phyloP scores from a whole-genome alignment of 2,329 filamentous ascomycete species.

The Cladosporium cucumerinum region DNA sequence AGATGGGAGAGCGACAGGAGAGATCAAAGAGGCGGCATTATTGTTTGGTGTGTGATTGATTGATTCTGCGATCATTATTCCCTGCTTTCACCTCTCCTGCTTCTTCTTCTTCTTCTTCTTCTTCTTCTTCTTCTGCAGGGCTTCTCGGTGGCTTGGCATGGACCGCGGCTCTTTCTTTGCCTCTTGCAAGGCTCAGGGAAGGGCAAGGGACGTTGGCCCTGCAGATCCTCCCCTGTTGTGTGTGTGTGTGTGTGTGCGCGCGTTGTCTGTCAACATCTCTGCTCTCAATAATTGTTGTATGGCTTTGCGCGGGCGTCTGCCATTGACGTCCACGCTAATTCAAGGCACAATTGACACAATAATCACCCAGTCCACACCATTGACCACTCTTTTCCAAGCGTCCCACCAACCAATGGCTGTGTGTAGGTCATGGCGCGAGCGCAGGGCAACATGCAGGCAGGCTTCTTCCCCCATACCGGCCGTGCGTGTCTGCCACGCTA shows the following conservation, averaged over 20 bases:
- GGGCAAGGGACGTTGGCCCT: slow-evolving; percentile 12
- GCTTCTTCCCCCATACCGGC: slow-evolving; percentile 9
- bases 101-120: background rate
- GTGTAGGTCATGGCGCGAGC: background rate
- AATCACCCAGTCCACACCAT: background rate
- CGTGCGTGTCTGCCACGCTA: slow-evolving; percentile 13
- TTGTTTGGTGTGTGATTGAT: background rate
- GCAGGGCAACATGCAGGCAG: background rate
- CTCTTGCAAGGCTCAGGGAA: background rate
- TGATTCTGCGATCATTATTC: background rate
- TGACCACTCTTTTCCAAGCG: background rate
- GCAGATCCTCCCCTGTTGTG: slow-evolving; percentile 7
- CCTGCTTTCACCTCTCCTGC: background rate
- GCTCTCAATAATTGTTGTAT: background rate
- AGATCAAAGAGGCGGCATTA: background rate
- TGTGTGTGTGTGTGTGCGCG: slow-evolving; percentile 1
- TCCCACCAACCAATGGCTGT: slow-evolving; percentile 4
- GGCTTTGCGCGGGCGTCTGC: background rate
- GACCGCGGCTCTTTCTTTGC: background rate
- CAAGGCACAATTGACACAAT: background rate
- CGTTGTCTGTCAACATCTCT: slow-evolving; percentile 9
- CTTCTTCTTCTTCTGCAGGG: background rate
- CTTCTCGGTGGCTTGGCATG: background rate
- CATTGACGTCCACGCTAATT: too few species aligned
- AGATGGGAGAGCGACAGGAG: background rate